A percentile compares a stretch with the other conserved stretches of the same genome.
phyloP scores from a whole-genome alignment of 768 basidiomycete species.

The Gautieria morchelliformis region DNA sequence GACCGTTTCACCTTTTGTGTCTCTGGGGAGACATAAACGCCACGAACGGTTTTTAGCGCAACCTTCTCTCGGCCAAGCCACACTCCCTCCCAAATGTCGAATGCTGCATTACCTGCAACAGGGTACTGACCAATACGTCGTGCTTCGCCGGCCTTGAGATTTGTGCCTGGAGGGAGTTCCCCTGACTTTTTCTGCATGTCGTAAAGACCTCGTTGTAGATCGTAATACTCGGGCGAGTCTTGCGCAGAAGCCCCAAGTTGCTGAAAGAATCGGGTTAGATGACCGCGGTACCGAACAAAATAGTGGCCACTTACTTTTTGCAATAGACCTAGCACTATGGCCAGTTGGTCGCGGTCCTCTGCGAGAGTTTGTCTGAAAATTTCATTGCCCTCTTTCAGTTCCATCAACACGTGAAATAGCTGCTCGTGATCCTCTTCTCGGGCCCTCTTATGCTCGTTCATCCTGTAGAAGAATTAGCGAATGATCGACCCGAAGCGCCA shows the following conservation, averaged over 20 bases:
- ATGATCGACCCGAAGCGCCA: background rate
- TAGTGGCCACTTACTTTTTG: slow-evolving; percentile 28
- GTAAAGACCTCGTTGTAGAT: slow-evolving; percentile 41
- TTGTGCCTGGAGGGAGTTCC: slow-evolving; percentile 38
- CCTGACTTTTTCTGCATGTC: slow-evolving; percentile 37
- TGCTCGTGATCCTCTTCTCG: slow-evolving; percentile 34
- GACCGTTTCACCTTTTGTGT: background rate
- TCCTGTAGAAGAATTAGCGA: slow-evolving; percentile 21
- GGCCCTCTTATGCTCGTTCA: slow-evolving; percentile 31
- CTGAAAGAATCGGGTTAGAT: background rate
- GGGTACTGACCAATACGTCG: slow-evolving; percentile 38
- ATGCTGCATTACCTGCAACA: slow-evolving; percentile 40
- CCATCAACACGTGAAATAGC: slow-evolving; percentile 32
- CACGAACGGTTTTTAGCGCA: slow-evolving; percentile 46
- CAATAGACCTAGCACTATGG: slow-evolving; percentile 38
- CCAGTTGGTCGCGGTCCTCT: slow-evolving; percentile 27
- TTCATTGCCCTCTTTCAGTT: slow-evolving; percentile 31
- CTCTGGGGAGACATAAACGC: slow-evolving; percentile 37
- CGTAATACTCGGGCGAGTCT: slow-evolving; percentile 23
- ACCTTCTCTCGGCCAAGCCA: slow-evolving; percentile 48
- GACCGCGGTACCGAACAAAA: background rate
- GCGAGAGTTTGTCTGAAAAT: slow-evolving; percentile 26
- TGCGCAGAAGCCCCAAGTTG: slow-evolving; percentile 15
- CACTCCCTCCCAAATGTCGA: slow-evolving; percentile 48
- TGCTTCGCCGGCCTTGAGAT: slow-evolving; percentile 44